Conservation (phyloP, 1,284 basidiomycete species). For the Ustilago curta region DNA sequence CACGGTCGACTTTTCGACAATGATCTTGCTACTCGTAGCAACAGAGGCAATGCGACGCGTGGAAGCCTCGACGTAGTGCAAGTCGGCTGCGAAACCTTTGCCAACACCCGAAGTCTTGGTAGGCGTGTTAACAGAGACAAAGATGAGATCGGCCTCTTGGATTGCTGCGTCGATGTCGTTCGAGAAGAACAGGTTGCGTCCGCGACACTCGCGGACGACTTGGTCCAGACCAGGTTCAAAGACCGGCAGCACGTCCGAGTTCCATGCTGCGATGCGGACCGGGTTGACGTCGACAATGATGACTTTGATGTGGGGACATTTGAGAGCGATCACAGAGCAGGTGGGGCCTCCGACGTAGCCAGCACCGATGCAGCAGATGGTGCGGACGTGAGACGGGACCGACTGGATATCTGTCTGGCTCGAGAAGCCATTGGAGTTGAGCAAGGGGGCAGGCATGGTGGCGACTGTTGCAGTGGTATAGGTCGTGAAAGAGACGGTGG, state of each 20-base stretch:
- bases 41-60: slow-evolving; percentile 95
- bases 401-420: slow-evolving; percentile 32
- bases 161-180: slow-evolving; percentile 94
- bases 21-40: slow-evolving; percentile 92
- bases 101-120: slow-evolving; percentile 98
- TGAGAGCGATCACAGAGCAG: slow-evolving; percentile 92
- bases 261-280: slow-evolving; percentile 95
- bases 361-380: slow-evolving; percentile 79
- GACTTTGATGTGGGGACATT: slow-evolving; percentile 92
- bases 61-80: slow-evolving; percentile 79
- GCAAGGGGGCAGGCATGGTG: slow-evolving; percentile 21
- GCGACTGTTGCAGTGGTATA: neutral
- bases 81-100: slow-evolving; percentile 95
- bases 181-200: slow-evolving; percentile 95
- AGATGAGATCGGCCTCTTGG: slow-evolving; percentile 84
- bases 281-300: slow-evolving; percentile 98
- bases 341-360: slow-evolving; percentile 87
- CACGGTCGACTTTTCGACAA: slow-evolving; percentile 99
- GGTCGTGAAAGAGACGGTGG: neutral
- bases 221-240: slow-evolving; percentile 98
- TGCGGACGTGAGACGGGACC: slow-evolving; percentile 40
- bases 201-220: slow-evolving; percentile 87
- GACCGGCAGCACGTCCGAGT: slow-evolving; percentile 81
- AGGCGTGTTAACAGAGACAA: slow-evolving; percentile 90
- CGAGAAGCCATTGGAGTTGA: slow-evolving; percentile 28